These are phyloP conservation scores for Lichina pygmaea DNA, from an alignment of 495 filamentous ascomycete genomes.

Conservation along the genomic window DNA sequence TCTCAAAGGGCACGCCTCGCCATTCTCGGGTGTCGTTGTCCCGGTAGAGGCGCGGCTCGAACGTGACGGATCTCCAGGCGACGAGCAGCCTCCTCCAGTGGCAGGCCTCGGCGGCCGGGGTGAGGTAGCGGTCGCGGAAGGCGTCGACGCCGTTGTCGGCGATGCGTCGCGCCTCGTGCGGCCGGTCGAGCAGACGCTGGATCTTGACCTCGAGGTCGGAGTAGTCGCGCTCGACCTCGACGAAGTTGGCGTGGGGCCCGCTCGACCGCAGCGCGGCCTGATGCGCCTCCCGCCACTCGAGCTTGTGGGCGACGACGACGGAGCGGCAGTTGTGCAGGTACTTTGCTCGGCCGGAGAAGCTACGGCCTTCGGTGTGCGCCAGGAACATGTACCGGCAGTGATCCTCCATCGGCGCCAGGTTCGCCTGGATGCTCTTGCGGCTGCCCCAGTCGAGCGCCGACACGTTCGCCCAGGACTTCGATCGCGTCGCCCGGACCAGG, in stretches of 20 bases:
- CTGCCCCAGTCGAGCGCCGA: slow-evolving; percentile 20
- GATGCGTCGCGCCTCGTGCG: slow-evolving; percentile 21
- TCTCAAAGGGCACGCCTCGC: not conserved
- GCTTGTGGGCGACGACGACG: slow-evolving; percentile 24
- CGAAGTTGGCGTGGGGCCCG: slow-evolving; percentile 31
- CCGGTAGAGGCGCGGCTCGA: slow-evolving; percentile 1
- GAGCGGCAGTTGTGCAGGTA: slow-evolving; percentile 32
- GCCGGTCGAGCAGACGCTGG: slow-evolving; percentile 20
- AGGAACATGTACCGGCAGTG: slow-evolving; percentile 33
- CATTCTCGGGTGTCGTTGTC: not conserved
- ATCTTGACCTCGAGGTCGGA: slow-evolving; percentile 25
- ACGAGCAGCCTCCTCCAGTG: slow-evolving; percentile 30
- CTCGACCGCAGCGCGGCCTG: slow-evolving; percentile 14
- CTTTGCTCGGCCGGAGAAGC: slow-evolving; percentile 29
- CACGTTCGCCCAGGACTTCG: slow-evolving; percentile 25
- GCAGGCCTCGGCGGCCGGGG: slow-evolving; percentile 30
- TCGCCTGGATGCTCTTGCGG: slow-evolving; percentile 8
- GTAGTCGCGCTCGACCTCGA: slow-evolving; percentile 27
- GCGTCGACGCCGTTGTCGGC: slow-evolving; percentile 24
- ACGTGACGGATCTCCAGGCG: slow-evolving; percentile 18
- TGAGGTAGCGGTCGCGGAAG: slow-evolving; percentile 31
- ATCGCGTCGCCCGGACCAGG: slow-evolving; percentile 17
- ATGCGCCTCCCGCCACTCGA: slow-evolving; percentile 18
- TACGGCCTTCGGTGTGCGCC: slow-evolving; percentile 27
- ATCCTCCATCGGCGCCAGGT: slow-evolving; percentile 23